These are phyloP conservation scores for Betula pendula DNA, from an alignment of 306 rosid genomes.

Conservation along the genomic window DNA sequence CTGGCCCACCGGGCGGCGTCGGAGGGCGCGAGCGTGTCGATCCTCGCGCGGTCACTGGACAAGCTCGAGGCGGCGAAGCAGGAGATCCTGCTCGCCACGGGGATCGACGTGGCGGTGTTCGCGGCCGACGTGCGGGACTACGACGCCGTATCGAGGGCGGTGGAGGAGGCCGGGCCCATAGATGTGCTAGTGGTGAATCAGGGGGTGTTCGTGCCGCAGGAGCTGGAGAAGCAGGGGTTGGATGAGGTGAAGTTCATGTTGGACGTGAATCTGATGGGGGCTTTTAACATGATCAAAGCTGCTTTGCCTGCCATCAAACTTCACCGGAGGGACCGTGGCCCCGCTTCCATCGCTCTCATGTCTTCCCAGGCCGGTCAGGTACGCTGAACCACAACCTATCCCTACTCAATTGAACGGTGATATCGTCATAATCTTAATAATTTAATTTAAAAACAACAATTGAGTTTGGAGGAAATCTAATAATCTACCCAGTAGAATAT, in stretches of 20 bases:
- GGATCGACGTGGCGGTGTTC: slow-evolving; percentile 59
- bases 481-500: too few relatives aligned
- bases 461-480: too few relatives aligned
- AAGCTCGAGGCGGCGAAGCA: slow-evolving; percentile 73
- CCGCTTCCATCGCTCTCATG: slow-evolving; percentile 74
- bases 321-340: slow-evolving; percentile 47
- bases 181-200: slow-evolving; percentile 80
- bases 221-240: slow-evolving; percentile 71
- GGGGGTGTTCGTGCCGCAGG: slow-evolving; percentile 69
- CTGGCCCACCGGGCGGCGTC: slow-evolving; percentile 79
- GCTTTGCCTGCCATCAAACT: slow-evolving; percentile 69
- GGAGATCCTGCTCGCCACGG: slow-evolving; percentile 61
- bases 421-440: too few relatives aligned
- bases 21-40: slow-evolving; percentile 84
- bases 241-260: slow-evolving; percentile 73
- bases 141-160: slow-evolving; percentile 57
- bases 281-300: slow-evolving; percentile 78
- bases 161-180: slow-evolving; percentile 68
- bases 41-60: slow-evolving; percentile 64
- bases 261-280: slow-evolving; percentile 80
- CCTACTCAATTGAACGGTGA: not conserved
- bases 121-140: slow-evolving; percentile 77
- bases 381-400: not conserved
- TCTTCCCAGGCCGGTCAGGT: slow-evolving; percentile 98
- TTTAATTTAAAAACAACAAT: too few relatives aligned